phyloP scores from a whole-genome alignment of 345 rosid species.

The Camelina laxa region DNA sequence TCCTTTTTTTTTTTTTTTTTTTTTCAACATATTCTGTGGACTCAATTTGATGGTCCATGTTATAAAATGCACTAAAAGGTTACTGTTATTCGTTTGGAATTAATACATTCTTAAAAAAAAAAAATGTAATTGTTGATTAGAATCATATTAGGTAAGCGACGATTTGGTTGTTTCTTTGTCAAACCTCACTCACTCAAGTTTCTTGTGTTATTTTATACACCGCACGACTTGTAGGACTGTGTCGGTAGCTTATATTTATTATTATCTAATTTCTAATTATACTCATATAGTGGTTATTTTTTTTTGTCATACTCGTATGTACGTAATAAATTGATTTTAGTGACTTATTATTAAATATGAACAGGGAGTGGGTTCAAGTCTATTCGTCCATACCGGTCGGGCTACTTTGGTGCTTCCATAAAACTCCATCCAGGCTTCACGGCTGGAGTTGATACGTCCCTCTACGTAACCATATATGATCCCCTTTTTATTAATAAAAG shows the following conservation, averaged over 20 bases:
- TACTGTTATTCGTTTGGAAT: not conserved
- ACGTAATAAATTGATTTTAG: not conserved
- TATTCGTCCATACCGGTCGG: conserved; percentile 60
- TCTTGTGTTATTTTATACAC: conserved; percentile 19
- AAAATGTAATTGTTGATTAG: not conserved
- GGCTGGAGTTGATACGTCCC: conserved; percentile 88
- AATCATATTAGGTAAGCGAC: not conserved
- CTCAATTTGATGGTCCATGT: conserved; percentile 12
- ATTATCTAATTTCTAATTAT: not conserved
- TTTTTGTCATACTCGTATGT: not conserved
- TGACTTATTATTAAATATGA: conserved; percentile 13
- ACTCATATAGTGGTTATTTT: not conserved
- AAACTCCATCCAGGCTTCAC: conserved; percentile 92
- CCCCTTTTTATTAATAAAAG: no score
- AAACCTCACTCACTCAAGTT: conserved; percentile 10
- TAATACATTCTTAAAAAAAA: not conserved
- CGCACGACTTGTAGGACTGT: conserved; percentile 4
- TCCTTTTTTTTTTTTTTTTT: not conserved
- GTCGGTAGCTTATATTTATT: conserved; percentile 29
- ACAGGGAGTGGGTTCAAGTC: conserved; percentile 98
- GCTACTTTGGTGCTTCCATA: conserved; percentile 83
- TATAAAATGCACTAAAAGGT: not conserved
- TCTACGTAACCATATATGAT: conserved; percentile 59
- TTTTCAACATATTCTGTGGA: not conserved
- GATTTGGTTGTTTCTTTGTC: conserved; percentile 7